Percentiles rank a stretch among this genome's conserved stretches.
phyloP scores from a whole-genome alignment of 805 yeast genomes.

The Dipodascopsis tothii region DNA sequence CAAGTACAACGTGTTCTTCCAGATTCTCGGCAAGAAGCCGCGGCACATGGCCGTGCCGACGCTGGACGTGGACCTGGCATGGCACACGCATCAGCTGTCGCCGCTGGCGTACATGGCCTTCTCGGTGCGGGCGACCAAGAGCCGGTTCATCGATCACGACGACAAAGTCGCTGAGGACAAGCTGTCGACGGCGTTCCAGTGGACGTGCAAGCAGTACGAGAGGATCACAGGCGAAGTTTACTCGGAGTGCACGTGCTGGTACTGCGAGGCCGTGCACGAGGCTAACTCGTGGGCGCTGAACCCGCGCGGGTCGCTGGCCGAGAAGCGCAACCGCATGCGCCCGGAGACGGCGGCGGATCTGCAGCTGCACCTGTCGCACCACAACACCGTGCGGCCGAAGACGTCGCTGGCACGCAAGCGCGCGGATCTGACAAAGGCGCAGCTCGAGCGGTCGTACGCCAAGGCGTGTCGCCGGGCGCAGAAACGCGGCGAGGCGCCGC shows the following conservation, averaged over 20 bases:
- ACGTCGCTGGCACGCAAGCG: neutral
- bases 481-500: slow-evolving; percentile 1
- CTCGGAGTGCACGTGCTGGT: neutral
- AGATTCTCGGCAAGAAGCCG: slow-evolving; percentile 9
- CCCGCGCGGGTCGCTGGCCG: neutral
- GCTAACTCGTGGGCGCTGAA: neutral
- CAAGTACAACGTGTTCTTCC: slow-evolving; percentile 12
- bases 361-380: neutral
- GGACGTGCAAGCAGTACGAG: neutral
- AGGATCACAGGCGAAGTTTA: neutral
- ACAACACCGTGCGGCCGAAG: slow-evolving; percentile 1
- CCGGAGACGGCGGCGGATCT: neutral
- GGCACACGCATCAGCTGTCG: slow-evolving; percentile 25
- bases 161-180: neutral
- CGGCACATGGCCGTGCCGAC: slow-evolving; percentile 15
- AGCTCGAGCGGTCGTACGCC: slow-evolving; percentile 1
- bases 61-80: slow-evolving; percentile 23
- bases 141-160: neutral
- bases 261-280: neutral
- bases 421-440: neutral
- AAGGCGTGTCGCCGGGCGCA: slow-evolving; percentile 3
- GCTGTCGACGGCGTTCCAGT: neutral
- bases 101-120: slow-evolving; percentile 9
- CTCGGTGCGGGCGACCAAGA: no score
- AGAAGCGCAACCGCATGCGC: neutral